Percentiles rank a stretch among this genome's conserved stretches.
Evolutionary conservation across 2,329 filamentous ascomycete genomes (phyloP).

Genomic region (Aureobasidium melanogenum): DNA sequence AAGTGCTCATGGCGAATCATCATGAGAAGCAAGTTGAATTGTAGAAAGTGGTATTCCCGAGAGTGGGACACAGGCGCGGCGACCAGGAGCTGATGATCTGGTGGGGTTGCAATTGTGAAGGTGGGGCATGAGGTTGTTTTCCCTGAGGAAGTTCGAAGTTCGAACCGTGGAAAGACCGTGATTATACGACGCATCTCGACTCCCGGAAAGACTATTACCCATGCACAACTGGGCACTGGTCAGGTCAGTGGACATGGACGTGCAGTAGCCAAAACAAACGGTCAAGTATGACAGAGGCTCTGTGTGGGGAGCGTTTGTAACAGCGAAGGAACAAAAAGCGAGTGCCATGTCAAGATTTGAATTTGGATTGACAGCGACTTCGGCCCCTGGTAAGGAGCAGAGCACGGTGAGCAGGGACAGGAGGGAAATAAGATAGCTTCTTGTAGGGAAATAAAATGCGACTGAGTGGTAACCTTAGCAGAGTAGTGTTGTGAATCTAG

Average conservation of each 20-base stretch:
- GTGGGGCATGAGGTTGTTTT: neutral
- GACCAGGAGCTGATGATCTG: neutral
- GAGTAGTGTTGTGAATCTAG: neutral
- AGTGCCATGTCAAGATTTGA: neutral
- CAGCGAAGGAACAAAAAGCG: neutral
- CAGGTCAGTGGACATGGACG: neutral
- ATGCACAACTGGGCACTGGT: neutral
- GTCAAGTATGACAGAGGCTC: constrained; percentile 2
- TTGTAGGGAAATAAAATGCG: neutral
- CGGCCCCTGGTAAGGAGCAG: neutral
- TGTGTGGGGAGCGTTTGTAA: neutral
- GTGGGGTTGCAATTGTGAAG: constrained; percentile 3
- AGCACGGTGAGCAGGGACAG: too few relatives aligned
- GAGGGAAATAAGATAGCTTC: neutral
- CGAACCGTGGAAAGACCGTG: neutral
- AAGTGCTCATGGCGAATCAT: neutral
- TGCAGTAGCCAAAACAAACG: neutral
- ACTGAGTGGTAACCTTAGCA: neutral
- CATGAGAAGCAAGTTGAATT: neutral
- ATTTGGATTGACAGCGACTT: neutral
- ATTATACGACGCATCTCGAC: neutral
- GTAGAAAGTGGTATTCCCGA: neutral
- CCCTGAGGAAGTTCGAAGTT: neutral
- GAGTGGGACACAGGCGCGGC: neutral
- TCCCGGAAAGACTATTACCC: neutral